A percentile compares a stretch with the other conserved stretches of the same genome.
These are phyloP conservation scores for Chaetomiaceae sp. DNA, from an alignment of 2,329 filamentous ascomycete genomes.

Conservation along the genomic window DNA sequence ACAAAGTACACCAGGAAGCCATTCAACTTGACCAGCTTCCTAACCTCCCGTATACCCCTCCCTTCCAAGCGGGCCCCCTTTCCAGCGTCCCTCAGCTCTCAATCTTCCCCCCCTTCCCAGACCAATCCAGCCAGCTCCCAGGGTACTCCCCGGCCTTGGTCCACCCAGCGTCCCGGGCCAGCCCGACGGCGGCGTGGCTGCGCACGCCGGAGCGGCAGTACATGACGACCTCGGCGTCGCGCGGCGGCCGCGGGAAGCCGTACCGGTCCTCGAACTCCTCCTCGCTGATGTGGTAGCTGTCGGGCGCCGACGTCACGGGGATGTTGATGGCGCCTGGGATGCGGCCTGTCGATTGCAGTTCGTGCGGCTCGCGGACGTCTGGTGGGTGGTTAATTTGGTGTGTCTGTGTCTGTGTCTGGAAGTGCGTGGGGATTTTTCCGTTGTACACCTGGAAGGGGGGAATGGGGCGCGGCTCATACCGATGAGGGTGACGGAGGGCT, in stretches of 20 bases:
- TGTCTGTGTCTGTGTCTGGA: background rate
- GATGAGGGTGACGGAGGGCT: constrained; percentile 40
- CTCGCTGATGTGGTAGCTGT: constrained; percentile 68
- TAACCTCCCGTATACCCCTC: no score
- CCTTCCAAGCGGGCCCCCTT: background rate
- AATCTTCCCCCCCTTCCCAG: constrained; percentile 60
- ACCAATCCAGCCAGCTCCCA: constrained; percentile 82
- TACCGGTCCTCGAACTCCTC: constrained; percentile 81
- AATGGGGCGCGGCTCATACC: constrained; percentile 32
- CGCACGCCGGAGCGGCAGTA: constrained; percentile 93
- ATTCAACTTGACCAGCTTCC: no score
- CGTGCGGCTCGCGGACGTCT: constrained; percentile 70
- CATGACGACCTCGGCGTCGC: constrained; percentile 63
- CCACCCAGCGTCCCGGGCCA: constrained; percentile 77
- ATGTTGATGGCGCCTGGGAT: constrained; percentile 83
- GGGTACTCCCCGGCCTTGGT: constrained; percentile 64
- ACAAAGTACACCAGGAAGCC: no score
- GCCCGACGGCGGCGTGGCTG: constrained; percentile 67
- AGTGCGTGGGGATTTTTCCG: no score
- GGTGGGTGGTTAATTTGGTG: background rate
- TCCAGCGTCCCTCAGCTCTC: constrained; percentile 37
- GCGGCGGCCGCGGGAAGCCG: constrained; percentile 64
- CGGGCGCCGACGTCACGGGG: constrained; percentile 69
- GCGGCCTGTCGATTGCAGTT: constrained; percentile 58
- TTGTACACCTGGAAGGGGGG: no score